A percentile compares a stretch with the other conserved stretches of the same genome.
Conservation (phyloP, 2,329 filamentous ascomycete species). For the Pyricularia grisea region DNA sequence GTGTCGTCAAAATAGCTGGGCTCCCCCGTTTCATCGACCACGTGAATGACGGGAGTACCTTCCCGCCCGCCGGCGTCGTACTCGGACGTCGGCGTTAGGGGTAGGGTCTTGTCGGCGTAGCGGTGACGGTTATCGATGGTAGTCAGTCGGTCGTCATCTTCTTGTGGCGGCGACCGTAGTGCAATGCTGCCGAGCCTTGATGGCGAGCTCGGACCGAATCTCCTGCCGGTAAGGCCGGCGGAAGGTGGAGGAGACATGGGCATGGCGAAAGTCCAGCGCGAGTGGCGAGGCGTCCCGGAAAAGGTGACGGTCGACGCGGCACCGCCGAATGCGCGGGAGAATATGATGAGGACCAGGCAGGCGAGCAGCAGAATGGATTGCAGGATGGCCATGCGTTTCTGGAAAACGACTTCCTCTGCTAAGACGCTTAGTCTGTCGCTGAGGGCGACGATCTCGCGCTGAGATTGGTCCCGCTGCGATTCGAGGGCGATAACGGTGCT, state of each 20-base stretch:
- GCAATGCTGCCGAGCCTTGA: slow-evolving; percentile 4
- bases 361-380: slow-evolving; percentile 81
- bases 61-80: slow-evolving; percentile 12
- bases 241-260: slow-evolving; percentile 20
- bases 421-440: slow-evolving; percentile 73
- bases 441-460: slow-evolving; percentile 75
- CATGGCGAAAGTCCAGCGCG: slow-evolving; percentile 7
- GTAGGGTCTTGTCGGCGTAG: slow-evolving; percentile 21
- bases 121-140: slow-evolving; percentile 3
- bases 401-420: slow-evolving; percentile 82
- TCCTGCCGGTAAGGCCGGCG: slow-evolving; percentile 6
- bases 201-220: slow-evolving; percentile 6
- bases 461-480: slow-evolving; percentile 74
- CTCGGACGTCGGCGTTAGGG: slow-evolving; percentile 20
- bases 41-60: slow-evolving; percentile 12
- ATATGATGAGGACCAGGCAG: slow-evolving; percentile 81
- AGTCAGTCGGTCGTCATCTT: slow-evolving; percentile 1
- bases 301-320: slow-evolving; percentile 14
- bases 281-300: slow-evolving; percentile 11
- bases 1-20: slow-evolving; percentile 6
- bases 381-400: slow-evolving; percentile 87
- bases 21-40: slow-evolving; percentile 8
- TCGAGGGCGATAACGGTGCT: slow-evolving; percentile 88
- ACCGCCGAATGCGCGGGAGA: slow-evolving; percentile 45
- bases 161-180: not conserved